Conservation (phyloP, 179 eudicot genomes). For the Nepenthes alata region DNA sequence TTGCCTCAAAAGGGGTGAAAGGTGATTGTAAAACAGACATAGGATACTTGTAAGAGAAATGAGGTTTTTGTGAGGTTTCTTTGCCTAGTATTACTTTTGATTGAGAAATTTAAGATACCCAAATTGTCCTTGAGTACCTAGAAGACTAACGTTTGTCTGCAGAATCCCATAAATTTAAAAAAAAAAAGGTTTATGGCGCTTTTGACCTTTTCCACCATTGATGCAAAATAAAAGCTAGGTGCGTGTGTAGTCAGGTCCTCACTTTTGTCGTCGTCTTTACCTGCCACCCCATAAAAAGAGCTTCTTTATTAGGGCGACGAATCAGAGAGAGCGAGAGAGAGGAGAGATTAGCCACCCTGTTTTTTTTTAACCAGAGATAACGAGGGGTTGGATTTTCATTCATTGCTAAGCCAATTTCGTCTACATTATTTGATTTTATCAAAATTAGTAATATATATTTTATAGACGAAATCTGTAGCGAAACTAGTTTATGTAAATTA, state of each 20-base stretch:
- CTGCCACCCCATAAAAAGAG: background rate
- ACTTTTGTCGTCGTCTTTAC: slow-evolving; percentile 22
- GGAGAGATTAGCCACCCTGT: too few species aligned
- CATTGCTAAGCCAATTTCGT: too few species aligned
- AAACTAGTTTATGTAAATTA: too few species aligned
- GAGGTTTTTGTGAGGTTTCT: slow-evolving; percentile 44
- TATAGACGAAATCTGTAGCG: too few species aligned
- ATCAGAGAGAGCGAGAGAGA: too few species aligned
- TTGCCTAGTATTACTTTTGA: slow-evolving; percentile 20
- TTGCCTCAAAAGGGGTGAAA: slow-evolving; percentile 63
- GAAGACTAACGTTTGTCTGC: slow-evolving; percentile 49
- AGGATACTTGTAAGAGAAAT: slow-evolving; percentile 39
- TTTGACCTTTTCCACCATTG: slow-evolving; percentile 25
- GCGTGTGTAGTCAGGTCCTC: slow-evolving; percentile 6
- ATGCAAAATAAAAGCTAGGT: background rate
- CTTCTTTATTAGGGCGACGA: too few species aligned
- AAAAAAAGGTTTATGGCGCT: background rate
- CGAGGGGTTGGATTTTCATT: too few species aligned
- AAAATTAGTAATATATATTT: too few species aligned
- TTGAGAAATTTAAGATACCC: slow-evolving; percentile 15
- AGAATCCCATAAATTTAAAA: slow-evolving; percentile 25
- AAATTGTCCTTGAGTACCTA: slow-evolving; percentile 41
- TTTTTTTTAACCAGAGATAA: too few species aligned
- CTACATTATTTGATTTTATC: too few species aligned
- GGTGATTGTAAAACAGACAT: slow-evolving; percentile 27